phyloP scores from a whole-genome alignment of 139 green algal species.

The Gonium pectorale region DNA sequence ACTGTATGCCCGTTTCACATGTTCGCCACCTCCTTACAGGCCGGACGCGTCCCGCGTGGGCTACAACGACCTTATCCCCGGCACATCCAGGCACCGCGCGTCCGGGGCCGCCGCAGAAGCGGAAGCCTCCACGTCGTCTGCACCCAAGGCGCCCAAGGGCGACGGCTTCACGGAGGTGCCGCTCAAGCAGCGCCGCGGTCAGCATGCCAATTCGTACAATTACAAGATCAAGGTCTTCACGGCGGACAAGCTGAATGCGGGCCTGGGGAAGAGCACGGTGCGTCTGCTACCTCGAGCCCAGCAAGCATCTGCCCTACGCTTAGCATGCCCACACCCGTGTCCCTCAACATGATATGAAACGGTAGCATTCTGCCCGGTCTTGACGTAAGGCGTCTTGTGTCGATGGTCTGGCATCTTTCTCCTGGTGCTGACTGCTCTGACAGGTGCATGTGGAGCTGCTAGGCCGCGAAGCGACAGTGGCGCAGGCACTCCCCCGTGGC shows the following conservation, averaged over 20 bases:
- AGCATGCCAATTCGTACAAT: conserved; percentile 7
- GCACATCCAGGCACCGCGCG: background rate
- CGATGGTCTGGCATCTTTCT: too few species aligned
- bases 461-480: conserved; percentile 31
- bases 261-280: conserved; percentile 48
- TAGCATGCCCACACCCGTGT: too few species aligned
- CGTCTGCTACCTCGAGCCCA: too few species aligned
- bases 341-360: too few species aligned
- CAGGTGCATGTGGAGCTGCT: conserved; percentile 57
- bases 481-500: conserved; percentile 47
- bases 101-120: background rate
- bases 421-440: too few species aligned
- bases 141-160: background rate
- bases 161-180: conserved; percentile 44
- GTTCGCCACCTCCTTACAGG: background rate
- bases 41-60: conserved; percentile 1
- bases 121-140: background rate
- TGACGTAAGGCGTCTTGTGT: too few species aligned
- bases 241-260: conserved; percentile 43
- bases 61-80: conserved; percentile 7
- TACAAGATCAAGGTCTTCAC: conserved; percentile 60
- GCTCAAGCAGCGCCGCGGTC: conserved; percentile 12
- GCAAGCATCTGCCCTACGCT: background rate
- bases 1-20: too few species aligned
- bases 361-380: too few species aligned